Conservation (phyloP, 1,139 yeast species). For the Suhomyces coccinellae region DNA sequence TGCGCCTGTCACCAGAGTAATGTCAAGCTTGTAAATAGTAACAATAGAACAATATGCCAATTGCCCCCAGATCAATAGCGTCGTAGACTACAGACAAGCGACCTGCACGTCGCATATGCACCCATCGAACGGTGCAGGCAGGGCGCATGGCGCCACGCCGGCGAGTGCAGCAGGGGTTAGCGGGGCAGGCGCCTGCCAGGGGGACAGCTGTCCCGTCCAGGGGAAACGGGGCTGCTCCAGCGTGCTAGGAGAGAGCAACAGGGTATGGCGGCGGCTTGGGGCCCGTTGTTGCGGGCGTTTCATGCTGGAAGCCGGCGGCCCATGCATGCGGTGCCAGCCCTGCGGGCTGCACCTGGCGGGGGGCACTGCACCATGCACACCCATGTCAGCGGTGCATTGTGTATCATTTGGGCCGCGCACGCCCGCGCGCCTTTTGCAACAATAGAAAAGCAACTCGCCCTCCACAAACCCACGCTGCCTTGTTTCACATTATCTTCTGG, state of each 20-base stretch:
- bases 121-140: not conserved
- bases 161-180: not conserved
- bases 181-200: not conserved
- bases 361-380: not conserved
- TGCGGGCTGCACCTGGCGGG: not conserved
- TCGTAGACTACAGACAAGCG: not conserved
- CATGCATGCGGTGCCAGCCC: not conserved
- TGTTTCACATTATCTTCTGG: not conserved
- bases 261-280: too few species aligned
- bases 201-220: too few species aligned
- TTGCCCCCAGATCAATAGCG: not conserved
- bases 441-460: not conserved
- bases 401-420: not conserved
- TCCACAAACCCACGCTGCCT: not conserved
- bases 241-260: too few species aligned
- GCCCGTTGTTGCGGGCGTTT: too few species aligned
- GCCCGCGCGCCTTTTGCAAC: not conserved
- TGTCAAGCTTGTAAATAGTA: not conserved
- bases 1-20: not conserved
- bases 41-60: not conserved
- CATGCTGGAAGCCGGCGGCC: not conserved
- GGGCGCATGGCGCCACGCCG: not conserved
- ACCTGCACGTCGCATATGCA: not conserved
- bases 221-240: too few species aligned
- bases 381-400: constrained; percentile 1